Base-by-base conservation (phyloP, 208 protist species). In the Trypanosoma scelopori region DNA sequence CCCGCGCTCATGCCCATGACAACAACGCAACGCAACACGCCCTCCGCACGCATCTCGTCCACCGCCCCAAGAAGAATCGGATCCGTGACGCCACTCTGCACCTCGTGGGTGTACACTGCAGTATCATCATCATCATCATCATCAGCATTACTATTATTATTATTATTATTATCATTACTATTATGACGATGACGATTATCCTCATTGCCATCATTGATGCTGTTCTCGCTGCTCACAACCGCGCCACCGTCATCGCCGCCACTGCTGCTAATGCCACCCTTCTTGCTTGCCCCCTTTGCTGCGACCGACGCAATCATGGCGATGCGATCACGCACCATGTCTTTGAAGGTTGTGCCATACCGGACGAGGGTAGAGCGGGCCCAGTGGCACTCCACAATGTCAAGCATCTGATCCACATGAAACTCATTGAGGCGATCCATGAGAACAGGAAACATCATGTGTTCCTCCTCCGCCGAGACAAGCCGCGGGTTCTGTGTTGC, bases 1-100 rank as follows among this genome's bases (percentile, higher is more conserved):
- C 79, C 82, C 0, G 28, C 87, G 47, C 82, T 85, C 70, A 94
- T 81, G 39, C 85, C 88, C 71, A 89, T 83, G 3, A 90, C 84
- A 23, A 85, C 48, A 42, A 91, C 62, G 49, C 78, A 79, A 16
- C 80, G 80, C 28, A 84, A 59, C 5, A 88, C 71, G 23, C 56
- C 69, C 20, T 55, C 63, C 0, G 86, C 53, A n/a, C 46, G 79
- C 51, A 90, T 81, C 58, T 89, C 76, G 15, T 58, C 53, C 6
- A 50, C 57, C 2, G 78, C 83, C 30, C 68, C 28, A n/a, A 76
- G 66, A 18, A 87, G 58, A 55, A 92, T 74, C 9, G 63, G 57
- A 49, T 89, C 62, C n/a, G 12, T 1, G 6, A 23, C 23, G 3
- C 32, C 25, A 20, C 43, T 53, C 5, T 65, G 30, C 22, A n/a